These are phyloP conservation scores for Dictyostelium brefeldianum DNA, from an alignment of 78 protist species.

Conservation along the genomic window DNA sequence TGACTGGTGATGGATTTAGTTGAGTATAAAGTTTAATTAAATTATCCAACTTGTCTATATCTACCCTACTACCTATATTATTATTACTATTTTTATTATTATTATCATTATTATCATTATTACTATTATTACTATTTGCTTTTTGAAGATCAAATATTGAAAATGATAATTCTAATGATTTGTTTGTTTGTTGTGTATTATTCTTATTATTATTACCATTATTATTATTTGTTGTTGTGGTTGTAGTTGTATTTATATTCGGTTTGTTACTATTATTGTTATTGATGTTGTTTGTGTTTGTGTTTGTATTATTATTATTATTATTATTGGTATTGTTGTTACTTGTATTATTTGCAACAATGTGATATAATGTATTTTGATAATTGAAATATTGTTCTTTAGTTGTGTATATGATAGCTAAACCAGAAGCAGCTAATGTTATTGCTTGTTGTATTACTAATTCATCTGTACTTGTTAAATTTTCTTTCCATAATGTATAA, in stretches of 20 bases:
- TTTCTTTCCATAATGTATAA: slow-evolving; percentile 53
- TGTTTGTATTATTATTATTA: neutral
- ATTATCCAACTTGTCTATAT: neutral
- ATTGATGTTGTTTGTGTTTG: neutral
- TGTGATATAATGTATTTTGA: slow-evolving; percentile 54
- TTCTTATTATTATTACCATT: neutral
- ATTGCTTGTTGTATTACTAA: slow-evolving; percentile 21
- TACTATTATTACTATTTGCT: neutral
- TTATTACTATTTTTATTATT: neutral
- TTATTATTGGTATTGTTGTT: neutral
- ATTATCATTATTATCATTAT: neutral
- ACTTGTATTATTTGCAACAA: neutral
- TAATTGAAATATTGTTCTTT: slow-evolving; percentile 71
- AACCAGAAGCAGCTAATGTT: slow-evolving; percentile 31
- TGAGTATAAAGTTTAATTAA: neutral
- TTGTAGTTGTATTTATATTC: no score
- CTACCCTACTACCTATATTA: neutral
- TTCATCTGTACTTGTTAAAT: slow-evolving; percentile 45
- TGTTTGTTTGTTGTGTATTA: neutral
- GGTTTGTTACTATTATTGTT: neutral
- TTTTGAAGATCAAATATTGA: slow-evolving; percentile 9
- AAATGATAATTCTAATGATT: neutral
- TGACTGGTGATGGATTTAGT: no score
- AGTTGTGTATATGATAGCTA: slow-evolving; percentile 57
- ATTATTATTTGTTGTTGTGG: neutral